Evolutionary conservation across 495 filamentous ascomycete genomes (phyloP), one percentile per base, ranked within the genome.

Genomic region (Bacidia gigantensis): DNA sequence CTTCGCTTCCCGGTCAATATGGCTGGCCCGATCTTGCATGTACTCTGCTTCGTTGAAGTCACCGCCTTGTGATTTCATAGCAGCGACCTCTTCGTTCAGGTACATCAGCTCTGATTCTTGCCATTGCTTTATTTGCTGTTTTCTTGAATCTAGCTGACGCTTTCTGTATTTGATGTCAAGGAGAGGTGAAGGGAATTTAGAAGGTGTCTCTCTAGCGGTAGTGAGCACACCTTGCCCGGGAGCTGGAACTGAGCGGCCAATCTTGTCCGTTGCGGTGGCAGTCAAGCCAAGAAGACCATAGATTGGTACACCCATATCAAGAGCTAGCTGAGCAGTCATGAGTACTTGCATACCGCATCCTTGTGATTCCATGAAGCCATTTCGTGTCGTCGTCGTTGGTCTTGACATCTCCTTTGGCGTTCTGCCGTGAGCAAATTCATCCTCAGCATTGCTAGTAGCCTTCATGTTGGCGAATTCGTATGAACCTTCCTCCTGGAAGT

Each of bases 401-500:
- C 92, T 80, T 0, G 92, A 99, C 92, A 99, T 99, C 71, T 99
- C 92, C 63, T 80, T 80, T 0, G 92, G 93, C 29, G 92, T 95
- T 56, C 92, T 85, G 29, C 92, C 92, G 59, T 96, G 90, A 5
- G 85, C 88, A 60, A 97, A 86, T 62, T 97, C 92, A 55, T 96
- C 88, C 49, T 95, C 83, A 22, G 89, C 87, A 59, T 96, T 99
- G 75, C 86, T 94, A 41, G 92, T 99, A 26, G 92, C 92, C 69
- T 94, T 93, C 92, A 99, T 99, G 71, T 99, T 99, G 74, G 92
- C 92, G 64, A 99, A 99, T 67, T 99, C 92, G 59, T 95, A 97
- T 3, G 92, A 96, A 48, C 93, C 92, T 71, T 99, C 92, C 69
- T 99, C 92, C 58, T 93, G 88, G 76, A 99, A 97, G 69, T 99